phyloP scores from a whole-genome alignment of 768 basidiomycete genomes.

The Pleurotus citrinopileatus region DNA sequence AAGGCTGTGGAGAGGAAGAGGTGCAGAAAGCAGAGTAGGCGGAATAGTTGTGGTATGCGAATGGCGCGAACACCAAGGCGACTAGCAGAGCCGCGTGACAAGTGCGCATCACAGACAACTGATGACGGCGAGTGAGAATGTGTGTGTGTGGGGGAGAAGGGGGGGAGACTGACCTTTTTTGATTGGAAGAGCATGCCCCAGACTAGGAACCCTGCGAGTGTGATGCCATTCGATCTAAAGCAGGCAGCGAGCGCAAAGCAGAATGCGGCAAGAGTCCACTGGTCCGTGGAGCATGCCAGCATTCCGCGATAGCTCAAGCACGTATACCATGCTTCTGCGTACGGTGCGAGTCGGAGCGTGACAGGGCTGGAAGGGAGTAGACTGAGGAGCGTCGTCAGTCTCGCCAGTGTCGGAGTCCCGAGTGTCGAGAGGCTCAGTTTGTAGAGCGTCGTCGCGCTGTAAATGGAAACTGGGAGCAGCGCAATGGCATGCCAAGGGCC shows the following conservation, averaged over 20 bases:
- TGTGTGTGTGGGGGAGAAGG: neutral
- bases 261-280: constrained; percentile 50
- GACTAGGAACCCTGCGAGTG: constrained; percentile 73
- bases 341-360: constrained; percentile 67
- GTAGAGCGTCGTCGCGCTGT: constrained; percentile 43
- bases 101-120: neutral
- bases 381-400: constrained; percentile 62
- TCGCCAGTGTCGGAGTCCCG: constrained; percentile 53
- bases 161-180: constrained; percentile 16
- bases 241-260: constrained; percentile 60
- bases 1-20: constrained; percentile 39
- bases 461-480: constrained; percentile 12
- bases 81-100: constrained; percentile 33
- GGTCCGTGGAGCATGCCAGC: constrained; percentile 65
- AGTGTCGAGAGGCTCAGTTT: constrained; percentile 58
- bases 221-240: constrained; percentile 78
- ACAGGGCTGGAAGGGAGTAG: constrained; percentile 80
- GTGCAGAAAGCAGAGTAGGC: constrained; percentile 72
- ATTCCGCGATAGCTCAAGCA: constrained; percentile 74
- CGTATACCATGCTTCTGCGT: constrained; percentile 86
- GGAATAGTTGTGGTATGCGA: constrained; percentile 64
- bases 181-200: constrained; percentile 61
- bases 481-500: constrained; percentile 25
- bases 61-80: constrained; percentile 56
- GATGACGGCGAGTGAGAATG: neutral